A percentile compares a stretch with the other conserved stretches of the same genome.
These are phyloP conservation scores for Syzygium syzygioides DNA, from an alignment of 441 rosid species.

Conservation along the genomic window DNA sequence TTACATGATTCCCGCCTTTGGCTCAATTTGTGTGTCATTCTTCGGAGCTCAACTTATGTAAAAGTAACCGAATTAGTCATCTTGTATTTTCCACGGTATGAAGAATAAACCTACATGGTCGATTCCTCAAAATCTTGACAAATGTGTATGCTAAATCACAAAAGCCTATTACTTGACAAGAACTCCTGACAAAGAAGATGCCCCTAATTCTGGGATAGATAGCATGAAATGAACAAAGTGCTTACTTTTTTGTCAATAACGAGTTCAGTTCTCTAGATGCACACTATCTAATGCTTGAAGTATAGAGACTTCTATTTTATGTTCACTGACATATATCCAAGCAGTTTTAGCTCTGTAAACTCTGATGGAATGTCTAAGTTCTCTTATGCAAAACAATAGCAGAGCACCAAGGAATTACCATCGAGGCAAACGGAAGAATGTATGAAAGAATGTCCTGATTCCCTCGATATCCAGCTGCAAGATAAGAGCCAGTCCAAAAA, in stretches of 20 bases:
- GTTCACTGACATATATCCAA: neutral
- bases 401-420: slow-evolving; percentile 36
- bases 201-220: neutral
- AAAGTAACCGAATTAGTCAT: neutral
- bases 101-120: neutral
- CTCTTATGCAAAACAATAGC: neutral
- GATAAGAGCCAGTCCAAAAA: slow-evolving; percentile 88
- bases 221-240: neutral
- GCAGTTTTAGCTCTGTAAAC: neutral
- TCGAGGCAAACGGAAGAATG: slow-evolving; percentile 81
- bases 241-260: neutral
- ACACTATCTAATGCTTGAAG: neutral
- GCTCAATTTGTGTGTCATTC: neutral
- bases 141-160: neutral
- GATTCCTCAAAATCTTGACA: neutral
- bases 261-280: neutral
- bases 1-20: neutral
- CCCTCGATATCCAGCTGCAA: slow-evolving; percentile 77
- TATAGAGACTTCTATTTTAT: neutral
- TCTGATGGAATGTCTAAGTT: neutral
- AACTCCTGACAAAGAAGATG: neutral
- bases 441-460: slow-evolving; percentile 69
- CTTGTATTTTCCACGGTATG: neutral
- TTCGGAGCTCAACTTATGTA: neutral
- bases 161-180: neutral